Percentiles rank a stretch among this genome's conserved stretches.
phyloP scores from a whole-genome alignment of 2,329 filamentous ascomycete species.

The Pestalotiopsis sp. region DNA sequence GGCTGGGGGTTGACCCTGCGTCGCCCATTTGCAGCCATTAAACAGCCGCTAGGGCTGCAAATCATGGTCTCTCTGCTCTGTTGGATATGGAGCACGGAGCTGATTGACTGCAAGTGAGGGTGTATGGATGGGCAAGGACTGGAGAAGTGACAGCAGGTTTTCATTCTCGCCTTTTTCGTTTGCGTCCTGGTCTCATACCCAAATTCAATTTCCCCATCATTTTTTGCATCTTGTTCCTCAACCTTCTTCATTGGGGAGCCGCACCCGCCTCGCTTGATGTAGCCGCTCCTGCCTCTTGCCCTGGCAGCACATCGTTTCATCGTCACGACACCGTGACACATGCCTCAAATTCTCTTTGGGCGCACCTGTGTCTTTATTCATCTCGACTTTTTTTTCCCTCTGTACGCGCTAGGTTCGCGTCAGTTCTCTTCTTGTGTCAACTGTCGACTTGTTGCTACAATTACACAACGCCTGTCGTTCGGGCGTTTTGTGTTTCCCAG shows the following conservation, averaged over 20 bases:
- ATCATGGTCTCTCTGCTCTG: neutral
- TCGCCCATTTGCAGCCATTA: neutral
- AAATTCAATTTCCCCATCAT: neutral
- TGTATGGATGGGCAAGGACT: neutral
- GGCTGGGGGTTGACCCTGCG: neutral
- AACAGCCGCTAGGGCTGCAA: neutral
- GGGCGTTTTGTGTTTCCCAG: neutral
- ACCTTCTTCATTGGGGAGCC: neutral
- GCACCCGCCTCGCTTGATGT: neutral
- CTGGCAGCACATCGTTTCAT: slow-evolving; percentile 1
- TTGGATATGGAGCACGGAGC: neutral
- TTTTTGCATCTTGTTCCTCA: neutral
- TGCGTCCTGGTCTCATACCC: neutral
- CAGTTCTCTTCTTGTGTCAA: neutral
- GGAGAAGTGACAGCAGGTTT: neutral
- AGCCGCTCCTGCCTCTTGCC: neutral
- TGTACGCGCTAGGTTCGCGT: neutral
- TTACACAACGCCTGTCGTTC: neutral
- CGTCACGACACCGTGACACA: neutral
- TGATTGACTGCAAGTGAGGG: neutral
- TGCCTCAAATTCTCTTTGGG: neutral
- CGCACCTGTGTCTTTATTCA: neutral
- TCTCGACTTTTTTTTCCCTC: neutral
- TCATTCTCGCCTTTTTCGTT: neutral
- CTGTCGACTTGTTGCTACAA: neutral